Conservation (phyloP, 1,284 basidiomycete species). For the Irpex sp. region DNA sequence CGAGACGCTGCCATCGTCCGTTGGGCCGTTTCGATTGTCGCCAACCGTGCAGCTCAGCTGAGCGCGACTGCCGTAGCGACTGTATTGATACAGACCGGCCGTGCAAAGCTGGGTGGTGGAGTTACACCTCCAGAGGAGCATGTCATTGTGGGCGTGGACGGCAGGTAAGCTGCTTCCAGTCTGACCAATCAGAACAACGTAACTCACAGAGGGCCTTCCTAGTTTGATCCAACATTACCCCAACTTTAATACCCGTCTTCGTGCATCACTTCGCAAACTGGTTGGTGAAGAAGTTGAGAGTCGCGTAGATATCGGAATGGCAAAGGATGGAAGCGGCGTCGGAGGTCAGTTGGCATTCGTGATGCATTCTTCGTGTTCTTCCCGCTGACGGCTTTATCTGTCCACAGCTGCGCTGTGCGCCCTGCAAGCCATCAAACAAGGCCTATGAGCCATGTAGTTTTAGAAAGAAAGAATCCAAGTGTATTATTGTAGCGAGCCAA, state of each 20-base stretch:
- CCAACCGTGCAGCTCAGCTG: constrained; percentile 77
- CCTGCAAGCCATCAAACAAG: constrained; percentile 59
- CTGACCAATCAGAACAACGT: background rate
- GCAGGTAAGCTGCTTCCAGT: constrained; percentile 51
- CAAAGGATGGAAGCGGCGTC: constrained; percentile 96
- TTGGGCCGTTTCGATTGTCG: constrained; percentile 78
- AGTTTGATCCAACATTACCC: constrained; percentile 93
- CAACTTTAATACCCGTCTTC: constrained; percentile 73
- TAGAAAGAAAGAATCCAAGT: background rate
- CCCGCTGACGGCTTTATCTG: background rate
- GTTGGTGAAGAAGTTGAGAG: constrained; percentile 81
- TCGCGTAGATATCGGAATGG: constrained; percentile 82
- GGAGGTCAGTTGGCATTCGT: constrained; percentile 63
- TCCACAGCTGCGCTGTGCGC: constrained; percentile 73
- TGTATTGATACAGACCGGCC: constrained; percentile 77
- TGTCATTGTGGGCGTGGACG: constrained; percentile 85
- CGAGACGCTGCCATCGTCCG: constrained; percentile 79
- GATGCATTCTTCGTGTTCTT: background rate
- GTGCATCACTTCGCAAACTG: constrained; percentile 70
- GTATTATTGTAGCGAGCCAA: constrained; percentile 1
- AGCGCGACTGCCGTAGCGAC: constrained; percentile 89
- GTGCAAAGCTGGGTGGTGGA: constrained; percentile 44
- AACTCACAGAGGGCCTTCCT: constrained; percentile 2
- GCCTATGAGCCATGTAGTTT: constrained; percentile 14
- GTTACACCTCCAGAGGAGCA: constrained; percentile 40